Evolutionary conservation across 2,329 filamentous ascomycete genomes (phyloP).

Genomic region (Fusarium pseudocircinatum): DNA sequence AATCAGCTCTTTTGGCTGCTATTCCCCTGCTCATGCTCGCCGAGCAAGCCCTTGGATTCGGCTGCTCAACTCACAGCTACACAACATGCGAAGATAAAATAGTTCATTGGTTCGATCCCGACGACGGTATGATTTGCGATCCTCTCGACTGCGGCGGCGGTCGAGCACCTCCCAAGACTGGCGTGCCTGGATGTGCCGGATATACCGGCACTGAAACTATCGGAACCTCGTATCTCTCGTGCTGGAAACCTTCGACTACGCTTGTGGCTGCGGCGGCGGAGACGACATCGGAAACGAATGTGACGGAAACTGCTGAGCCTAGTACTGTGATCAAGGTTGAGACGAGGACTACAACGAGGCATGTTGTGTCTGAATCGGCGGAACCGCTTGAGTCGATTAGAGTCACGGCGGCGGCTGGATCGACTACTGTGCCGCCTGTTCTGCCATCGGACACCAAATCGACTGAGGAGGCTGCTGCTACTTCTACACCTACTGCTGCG

Average conservation of each 20-base stretch:
- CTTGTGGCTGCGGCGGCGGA: background rate
- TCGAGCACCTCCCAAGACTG: conserved; percentile 59
- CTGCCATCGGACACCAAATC: background rate
- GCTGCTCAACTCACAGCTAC: conserved; percentile 27
- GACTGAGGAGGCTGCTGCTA: background rate
- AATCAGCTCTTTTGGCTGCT: background rate
- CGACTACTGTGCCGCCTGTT: conserved; percentile 7
- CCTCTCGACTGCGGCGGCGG: conserved; percentile 65
- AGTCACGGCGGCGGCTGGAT: background rate
- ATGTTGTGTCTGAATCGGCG: background rate
- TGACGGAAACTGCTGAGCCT: background rate
- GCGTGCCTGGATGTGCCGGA: conserved; percentile 58
- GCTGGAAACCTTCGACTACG: conserved; percentile 25
- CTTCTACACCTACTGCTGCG: background rate
- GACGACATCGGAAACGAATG: background rate
- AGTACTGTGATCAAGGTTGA: background rate
- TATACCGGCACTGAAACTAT: conserved; percentile 52
- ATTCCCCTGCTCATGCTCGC: conserved; percentile 18
- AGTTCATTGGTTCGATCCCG: conserved; percentile 56
- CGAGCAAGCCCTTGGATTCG: conserved; percentile 13
- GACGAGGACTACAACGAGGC: background rate
- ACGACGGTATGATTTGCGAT: conserved; percentile 61
- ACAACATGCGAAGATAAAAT: conserved; percentile 37
- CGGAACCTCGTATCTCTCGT: conserved; percentile 25
- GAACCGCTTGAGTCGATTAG: background rate